Evolutionary conservation across 176 grass and related monocot genomes (phyloP).

Genomic region (Tillandsia fasciculata): DNA sequence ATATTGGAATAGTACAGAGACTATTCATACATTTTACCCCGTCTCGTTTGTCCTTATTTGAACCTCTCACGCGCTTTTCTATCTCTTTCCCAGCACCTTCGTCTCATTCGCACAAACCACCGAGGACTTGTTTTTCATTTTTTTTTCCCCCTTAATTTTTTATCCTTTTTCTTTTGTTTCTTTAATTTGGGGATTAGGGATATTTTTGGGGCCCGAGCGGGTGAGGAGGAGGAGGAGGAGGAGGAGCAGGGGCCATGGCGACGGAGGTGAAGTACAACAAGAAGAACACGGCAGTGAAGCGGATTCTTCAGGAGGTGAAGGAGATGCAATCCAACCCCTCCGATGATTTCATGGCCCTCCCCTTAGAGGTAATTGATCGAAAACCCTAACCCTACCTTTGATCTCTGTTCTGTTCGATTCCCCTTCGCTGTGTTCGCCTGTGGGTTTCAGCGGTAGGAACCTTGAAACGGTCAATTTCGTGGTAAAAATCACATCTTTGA

Average conservation of each 20-base stretch:
- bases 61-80: neutral
- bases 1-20: too few relatives aligned
- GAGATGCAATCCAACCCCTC: conserved; percentile 98
- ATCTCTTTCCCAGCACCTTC: neutral
- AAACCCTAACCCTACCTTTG: conserved; percentile 6
- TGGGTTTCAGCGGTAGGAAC: neutral
- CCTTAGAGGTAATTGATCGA: conserved; percentile 59
- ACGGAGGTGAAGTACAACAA: conserved; percentile 55
- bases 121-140: neutral
- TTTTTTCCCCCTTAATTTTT: neutral
- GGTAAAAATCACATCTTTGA: neutral
- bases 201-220: neutral
- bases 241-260: conserved; percentile 30
- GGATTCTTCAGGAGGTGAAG: conserved; percentile 99
- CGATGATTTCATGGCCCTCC: conserved; percentile 83
- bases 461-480: neutral
- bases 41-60: too few relatives aligned
- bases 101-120: neutral
- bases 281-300: conserved; percentile 98
- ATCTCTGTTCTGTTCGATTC: neutral
- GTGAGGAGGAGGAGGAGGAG: neutral
- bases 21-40: too few relatives aligned
- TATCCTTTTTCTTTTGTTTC: neutral
- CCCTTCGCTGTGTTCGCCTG: neutral
- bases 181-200: neutral